Evolutionary conservation across 257 asterid species (phyloP).

Genomic region (Thymus mandschuricus): DNA sequence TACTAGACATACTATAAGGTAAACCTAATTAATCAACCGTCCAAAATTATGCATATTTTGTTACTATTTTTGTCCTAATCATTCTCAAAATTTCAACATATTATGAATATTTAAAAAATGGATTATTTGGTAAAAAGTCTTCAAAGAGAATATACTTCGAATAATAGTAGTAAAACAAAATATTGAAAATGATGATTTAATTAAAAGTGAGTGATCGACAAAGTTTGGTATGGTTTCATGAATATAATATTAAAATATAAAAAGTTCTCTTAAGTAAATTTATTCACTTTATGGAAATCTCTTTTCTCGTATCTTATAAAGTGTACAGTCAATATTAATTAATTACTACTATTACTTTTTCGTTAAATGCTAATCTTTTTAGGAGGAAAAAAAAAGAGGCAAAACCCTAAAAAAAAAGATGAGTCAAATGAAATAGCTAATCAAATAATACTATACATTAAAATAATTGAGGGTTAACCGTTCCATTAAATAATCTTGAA

Average conservation of each 20-base stretch:
- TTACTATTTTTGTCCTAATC: not conserved
- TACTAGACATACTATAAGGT: slow-evolving; percentile 7
- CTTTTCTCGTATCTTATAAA: not conserved
- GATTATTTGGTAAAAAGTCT: too few relatives aligned
- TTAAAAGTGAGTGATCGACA: too few relatives aligned
- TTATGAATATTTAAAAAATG: too few relatives aligned
- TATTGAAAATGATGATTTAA: too few relatives aligned
- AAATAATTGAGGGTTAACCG: slow-evolving; percentile 36
- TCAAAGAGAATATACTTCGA: slow-evolving; percentile 3
- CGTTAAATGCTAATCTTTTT: not conserved
- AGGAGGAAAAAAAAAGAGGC: not conserved
- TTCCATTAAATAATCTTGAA: slow-evolving; percentile 28
- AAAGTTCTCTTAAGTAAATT: not conserved
- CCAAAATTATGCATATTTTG: not conserved
- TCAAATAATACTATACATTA: not conserved
- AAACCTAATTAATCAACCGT: slow-evolving; percentile 10
- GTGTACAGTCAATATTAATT: not conserved
- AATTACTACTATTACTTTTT: not conserved
- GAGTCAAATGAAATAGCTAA: slow-evolving; percentile 26
- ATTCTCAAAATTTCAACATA: not conserved
- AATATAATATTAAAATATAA: too few relatives aligned
- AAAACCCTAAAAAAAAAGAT: too few relatives aligned
- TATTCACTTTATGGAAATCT: not conserved
- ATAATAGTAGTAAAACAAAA: not conserved
- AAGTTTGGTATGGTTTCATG: not conserved